phyloP scores from a whole-genome alignment of 768 basidiomycete species.

The Rhodotorula paludigena region DNA sequence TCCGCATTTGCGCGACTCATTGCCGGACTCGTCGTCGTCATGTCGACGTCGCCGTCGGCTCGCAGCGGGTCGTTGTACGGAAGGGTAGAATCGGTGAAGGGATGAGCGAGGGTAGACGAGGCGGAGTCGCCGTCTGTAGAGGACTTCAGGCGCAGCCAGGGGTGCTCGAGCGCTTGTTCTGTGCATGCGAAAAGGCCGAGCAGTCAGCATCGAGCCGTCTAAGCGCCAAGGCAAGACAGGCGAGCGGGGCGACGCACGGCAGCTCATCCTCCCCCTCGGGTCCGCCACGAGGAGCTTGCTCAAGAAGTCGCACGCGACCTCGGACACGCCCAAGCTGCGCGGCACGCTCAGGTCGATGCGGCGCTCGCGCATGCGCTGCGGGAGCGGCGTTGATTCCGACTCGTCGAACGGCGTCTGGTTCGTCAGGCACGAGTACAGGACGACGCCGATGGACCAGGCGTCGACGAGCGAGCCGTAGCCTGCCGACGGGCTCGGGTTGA shows the following conservation, averaged over 20 bases:
- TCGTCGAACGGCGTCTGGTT: slow-evolving; percentile 76
- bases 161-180: slow-evolving; percentile 62
- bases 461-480: slow-evolving; percentile 89
- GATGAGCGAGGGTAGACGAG: background rate
- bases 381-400: slow-evolving; percentile 59
- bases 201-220: background rate
- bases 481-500: slow-evolving; percentile 53
- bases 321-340: slow-evolving; percentile 48
- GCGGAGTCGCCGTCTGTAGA: background rate
- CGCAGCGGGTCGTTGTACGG: slow-evolving; percentile 20
- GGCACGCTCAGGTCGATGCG: slow-evolving; percentile 62
- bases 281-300: slow-evolving; percentile 60
- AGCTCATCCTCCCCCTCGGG: slow-evolving; percentile 65
- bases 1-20: background rate
- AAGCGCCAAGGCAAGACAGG: too few species aligned
- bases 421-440: slow-evolving; percentile 70
- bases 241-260: slow-evolving; percentile 48
- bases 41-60: background rate
- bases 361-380: slow-evolving; percentile 59
- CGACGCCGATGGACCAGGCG: slow-evolving; percentile 93
- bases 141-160: slow-evolving; percentile 58
- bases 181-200: background rate
- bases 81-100: background rate
- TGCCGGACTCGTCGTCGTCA: background rate
- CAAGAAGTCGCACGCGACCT: slow-evolving; percentile 64